A percentile compares a stretch with the other conserved stretches of the same genome.
phyloP scores from a whole-genome alignment of 2,329 filamentous ascomycete genomes.

The Pseudocercospora fuligena region DNA sequence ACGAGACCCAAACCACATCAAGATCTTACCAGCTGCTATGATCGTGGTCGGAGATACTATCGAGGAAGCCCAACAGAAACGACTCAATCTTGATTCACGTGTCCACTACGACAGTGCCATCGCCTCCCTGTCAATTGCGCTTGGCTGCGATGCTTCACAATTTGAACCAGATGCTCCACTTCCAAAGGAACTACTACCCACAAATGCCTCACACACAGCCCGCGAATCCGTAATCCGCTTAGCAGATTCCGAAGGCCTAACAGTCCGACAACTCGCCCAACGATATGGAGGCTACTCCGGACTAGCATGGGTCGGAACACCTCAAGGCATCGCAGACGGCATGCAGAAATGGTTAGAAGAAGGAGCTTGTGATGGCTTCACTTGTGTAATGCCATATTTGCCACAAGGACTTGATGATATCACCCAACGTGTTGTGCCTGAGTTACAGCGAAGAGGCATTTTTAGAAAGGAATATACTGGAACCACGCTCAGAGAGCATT shows the following conservation, averaged over 20 bases:
- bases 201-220: conserved; percentile 32
- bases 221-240: conserved; percentile 29
- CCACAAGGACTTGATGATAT: conserved; percentile 35
- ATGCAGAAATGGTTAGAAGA: conserved; percentile 32
- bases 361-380: conserved; percentile 34
- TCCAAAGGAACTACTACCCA: conserved; percentile 31
- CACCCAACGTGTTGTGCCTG: conserved; percentile 31
- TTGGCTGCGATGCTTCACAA: conserved; percentile 32
- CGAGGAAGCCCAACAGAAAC: conserved; percentile 33
- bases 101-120: conserved; percentile 35
- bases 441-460: conserved; percentile 30
- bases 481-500: conserved; percentile 32
- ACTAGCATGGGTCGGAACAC: conserved; percentile 31
- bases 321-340: conserved; percentile 31
- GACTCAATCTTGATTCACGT: conserved; percentile 32
- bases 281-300: conserved; percentile 33
- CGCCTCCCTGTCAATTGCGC: conserved; percentile 29
- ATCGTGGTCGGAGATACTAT: conserved; percentile 33
- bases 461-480: conserved; percentile 34
- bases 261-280: conserved; percentile 34
- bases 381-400: conserved; percentile 32
- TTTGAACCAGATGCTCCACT: conserved; percentile 32
- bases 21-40: conserved; percentile 36
- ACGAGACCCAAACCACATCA: conserved; percentile 30
- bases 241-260: conserved; percentile 31